phyloP scores from a whole-genome alignment of 257 asterid genomes.

The Plantago elongata region DNA sequence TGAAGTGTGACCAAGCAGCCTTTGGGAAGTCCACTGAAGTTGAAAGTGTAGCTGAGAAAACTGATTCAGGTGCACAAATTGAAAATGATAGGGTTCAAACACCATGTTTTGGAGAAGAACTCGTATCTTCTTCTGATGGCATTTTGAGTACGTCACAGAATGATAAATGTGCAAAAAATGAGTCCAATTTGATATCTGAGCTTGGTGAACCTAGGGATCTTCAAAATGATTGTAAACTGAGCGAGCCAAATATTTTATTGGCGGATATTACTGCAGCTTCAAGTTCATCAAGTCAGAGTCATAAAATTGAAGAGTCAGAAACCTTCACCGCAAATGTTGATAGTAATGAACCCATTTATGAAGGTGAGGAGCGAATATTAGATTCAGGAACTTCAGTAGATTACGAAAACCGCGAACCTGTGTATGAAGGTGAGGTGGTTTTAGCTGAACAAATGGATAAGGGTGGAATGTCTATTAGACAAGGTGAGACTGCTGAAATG shows the following conservation, averaged over 20 bases:
- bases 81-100: conserved; percentile 26
- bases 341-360: conserved; percentile 73
- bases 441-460: conserved; percentile 72
- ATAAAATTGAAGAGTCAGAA: conserved; percentile 33
- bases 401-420: conserved; percentile 64
- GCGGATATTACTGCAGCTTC: conserved; percentile 33
- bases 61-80: conserved; percentile 23
- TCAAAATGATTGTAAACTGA: conserved; percentile 30
- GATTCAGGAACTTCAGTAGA: conserved; percentile 40
- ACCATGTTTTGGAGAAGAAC: conserved; percentile 27
- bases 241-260: conserved; percentile 31
- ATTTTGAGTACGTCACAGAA: conserved; percentile 22
- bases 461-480: conserved; percentile 43
- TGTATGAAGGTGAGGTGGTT: conserved; percentile 92
- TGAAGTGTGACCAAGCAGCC: conserved; percentile 20
- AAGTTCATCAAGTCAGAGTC: conserved; percentile 34
- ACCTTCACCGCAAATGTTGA: conserved; percentile 38
- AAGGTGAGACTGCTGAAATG: conserved; percentile 50
- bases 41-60: conserved; percentile 20
- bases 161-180: conserved; percentile 26
- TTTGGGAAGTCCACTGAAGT: conserved; percentile 28
- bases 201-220: conserved; percentile 23
- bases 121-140: conserved; percentile 29
- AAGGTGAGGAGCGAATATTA: conserved; percentile 87
- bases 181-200: conserved; percentile 31